Conservation (phyloP, 371 early-diverging fungal species). For the Phascolomyces articulosus region DNA sequence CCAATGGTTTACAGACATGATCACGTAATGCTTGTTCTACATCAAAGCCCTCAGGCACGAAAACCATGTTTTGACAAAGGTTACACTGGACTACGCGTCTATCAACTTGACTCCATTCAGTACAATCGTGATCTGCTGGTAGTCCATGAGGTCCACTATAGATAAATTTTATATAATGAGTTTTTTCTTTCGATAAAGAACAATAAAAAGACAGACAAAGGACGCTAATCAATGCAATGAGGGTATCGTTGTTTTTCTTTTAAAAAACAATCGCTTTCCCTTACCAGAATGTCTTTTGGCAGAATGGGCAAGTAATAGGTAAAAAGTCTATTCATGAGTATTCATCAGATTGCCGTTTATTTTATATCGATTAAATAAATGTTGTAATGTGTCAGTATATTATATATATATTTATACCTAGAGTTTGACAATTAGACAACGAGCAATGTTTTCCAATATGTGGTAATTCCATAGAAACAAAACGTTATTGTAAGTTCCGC, state of each 20-base stretch:
- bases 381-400: too few species aligned
- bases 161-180: not conserved
- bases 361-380: too few species aligned
- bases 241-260: too few species aligned
- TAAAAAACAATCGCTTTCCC: not conserved
- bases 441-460: slow-evolving; percentile 10
- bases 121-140: not conserved
- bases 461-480: slow-evolving; percentile 7
- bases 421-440: slow-evolving; percentile 1
- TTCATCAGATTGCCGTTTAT: too few species aligned
- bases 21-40: not conserved
- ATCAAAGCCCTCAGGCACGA: not conserved
- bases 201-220: too few species aligned
- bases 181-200: too few species aligned
- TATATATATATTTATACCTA: not conserved
- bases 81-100: slow-evolving; percentile 7
- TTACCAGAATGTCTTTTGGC: slow-evolving; percentile 12
- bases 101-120: not conserved
- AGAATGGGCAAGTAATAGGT: slow-evolving; percentile 11
- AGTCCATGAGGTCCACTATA: slow-evolving; percentile 6
- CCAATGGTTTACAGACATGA: slow-evolving; percentile 1
- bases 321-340: slow-evolving; percentile 6
- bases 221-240: too few species aligned
- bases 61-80: not conserved
- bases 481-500: too few species aligned